Evolutionary conservation across 352 stramenopile species (phyloP).

Genomic region (Globisporangium abappressorium): DNA sequence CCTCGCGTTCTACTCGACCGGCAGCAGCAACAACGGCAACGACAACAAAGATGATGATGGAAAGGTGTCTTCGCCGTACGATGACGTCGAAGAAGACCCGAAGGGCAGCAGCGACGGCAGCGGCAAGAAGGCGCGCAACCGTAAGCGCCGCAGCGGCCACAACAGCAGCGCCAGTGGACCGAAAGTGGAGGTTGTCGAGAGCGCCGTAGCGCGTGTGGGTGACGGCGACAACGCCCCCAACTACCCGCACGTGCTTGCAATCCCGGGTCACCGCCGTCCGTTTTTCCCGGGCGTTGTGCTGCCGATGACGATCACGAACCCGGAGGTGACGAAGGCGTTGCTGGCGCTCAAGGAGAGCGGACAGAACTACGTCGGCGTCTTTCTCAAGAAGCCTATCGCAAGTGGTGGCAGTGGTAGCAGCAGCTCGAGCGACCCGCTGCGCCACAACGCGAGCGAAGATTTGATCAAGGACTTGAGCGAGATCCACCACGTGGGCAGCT

Average conservation of each 20-base stretch:
- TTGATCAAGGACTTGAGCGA: constrained; percentile 91
- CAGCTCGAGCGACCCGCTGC: constrained; percentile 27
- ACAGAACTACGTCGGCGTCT: constrained; percentile 93
- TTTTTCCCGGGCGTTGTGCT: constrained; percentile 83
- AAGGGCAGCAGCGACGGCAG: neutral
- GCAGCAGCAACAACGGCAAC: constrained; percentile 20
- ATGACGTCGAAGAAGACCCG: neutral
- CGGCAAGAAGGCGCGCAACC: neutral
- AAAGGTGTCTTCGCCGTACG: constrained; percentile 25
- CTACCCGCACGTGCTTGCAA: constrained; percentile 75
- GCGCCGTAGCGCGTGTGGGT: constrained; percentile 49
- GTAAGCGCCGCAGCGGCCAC: constrained; percentile 1
- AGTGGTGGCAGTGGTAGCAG: neutral
- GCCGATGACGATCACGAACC: constrained; percentile 84
- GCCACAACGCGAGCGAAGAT: constrained; percentile 59
- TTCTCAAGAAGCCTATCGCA: constrained; percentile 82
- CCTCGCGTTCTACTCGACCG: constrained; percentile 26
- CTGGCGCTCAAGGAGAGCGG: constrained; percentile 83
- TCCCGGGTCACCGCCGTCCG: constrained; percentile 68
- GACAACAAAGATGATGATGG: constrained; percentile 22
- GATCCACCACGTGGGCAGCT: constrained; percentile 94
- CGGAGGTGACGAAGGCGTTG: constrained; percentile 86
- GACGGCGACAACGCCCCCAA: constrained; percentile 67
- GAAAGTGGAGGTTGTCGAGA: constrained; percentile 64
- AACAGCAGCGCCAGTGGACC: constrained; percentile 13